Evolutionary conservation across 1,139 yeast species (phyloP), one percentile per base, ranked within the genome.

Genomic region (Taphrina communis): DNA sequence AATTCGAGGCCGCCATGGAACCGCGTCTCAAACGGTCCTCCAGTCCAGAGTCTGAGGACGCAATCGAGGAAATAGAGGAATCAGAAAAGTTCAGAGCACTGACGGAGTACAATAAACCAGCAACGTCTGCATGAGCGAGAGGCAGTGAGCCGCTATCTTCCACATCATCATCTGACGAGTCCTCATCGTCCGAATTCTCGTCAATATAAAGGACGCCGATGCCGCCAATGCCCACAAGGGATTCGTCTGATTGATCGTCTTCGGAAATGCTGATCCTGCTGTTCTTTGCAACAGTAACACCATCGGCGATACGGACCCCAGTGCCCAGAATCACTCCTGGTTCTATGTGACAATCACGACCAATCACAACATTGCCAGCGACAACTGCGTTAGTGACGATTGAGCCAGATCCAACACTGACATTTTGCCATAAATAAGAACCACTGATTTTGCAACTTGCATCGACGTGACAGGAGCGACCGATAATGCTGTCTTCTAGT

Each of bases 391-490:
- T 84, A 58, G 80, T 81, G 25, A 94, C 79, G 0, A 77, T 78
- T 17, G 85, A 82, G 62, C 86, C 83, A 76, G 91, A 95, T 69
- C 85, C 91, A 72, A 95, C 86, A 0, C 81, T 79, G 0, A 89
- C 88, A 73, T 88, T 85, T 73, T 91, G 96, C 97, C 97, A 94
- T 58, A 94, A 84, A 75, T 89, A 93, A 31, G 97, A 86, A 74
- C 90, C 88, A 61, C 80, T 83, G 68, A 94, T 85, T 1, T 73
- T 77, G 41, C 89, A 96, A 74, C 89, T 87, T 69, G 86, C 84
- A 35, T 98, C 98, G 74, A 94, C 90, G 69, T 80, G 82, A 79
- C 97, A 93, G 72, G 88, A 84, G 73, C 93, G 86, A 17, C 99
- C 99, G 76, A 94, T 86, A 4, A 90, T 89, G 21, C 95, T 87